Percentiles rank a stretch among this genome's conserved stretches.
phyloP scores from a whole-genome alignment of 1,284 basidiomycete species.

The Clitocybe nebularis region DNA sequence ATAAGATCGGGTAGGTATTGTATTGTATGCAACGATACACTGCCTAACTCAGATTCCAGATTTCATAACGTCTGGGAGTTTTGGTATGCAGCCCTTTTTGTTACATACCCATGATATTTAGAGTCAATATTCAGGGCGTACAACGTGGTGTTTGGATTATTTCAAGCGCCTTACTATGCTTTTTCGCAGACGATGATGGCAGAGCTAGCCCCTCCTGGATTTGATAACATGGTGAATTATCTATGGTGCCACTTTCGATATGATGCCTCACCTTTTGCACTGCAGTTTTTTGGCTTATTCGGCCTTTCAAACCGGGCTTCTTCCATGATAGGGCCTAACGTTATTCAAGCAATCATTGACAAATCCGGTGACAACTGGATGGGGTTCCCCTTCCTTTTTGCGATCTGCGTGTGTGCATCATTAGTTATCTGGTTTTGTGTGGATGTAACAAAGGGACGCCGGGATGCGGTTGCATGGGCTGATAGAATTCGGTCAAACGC shows the following conservation, averaged over 20 bases:
- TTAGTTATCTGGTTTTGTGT: conserved; percentile 72
- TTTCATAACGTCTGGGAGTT: conserved; percentile 86
- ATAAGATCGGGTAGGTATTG: conserved; percentile 56
- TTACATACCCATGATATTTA: conserved; percentile 1
- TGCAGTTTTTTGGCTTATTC: conserved; percentile 75
- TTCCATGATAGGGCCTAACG: conserved; percentile 77
- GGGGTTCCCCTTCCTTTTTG: conserved; percentile 83
- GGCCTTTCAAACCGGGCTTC: conserved; percentile 81
- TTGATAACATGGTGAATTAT: conserved; percentile 70
- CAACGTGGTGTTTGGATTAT: conserved; percentile 77
- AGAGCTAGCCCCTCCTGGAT: conserved; percentile 77
- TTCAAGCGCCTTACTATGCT: conserved; percentile 86
- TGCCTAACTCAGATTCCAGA: conserved; percentile 27
- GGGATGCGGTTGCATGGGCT: conserved; percentile 65
- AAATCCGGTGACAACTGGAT: conserved; percentile 70
- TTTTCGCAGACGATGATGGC: conserved; percentile 87
- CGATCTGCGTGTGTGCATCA: conserved; percentile 60
- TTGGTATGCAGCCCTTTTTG: conserved; percentile 41
- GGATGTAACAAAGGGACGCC: conserved; percentile 64
- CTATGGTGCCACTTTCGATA: neutral
- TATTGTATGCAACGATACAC: neutral
- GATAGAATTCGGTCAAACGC: conserved; percentile 20
- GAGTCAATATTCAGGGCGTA: conserved; percentile 51
- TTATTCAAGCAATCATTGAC: conserved; percentile 77
- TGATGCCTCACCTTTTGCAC: neutral